These are phyloP conservation scores for Berkeleyomyces basicola DNA, from an alignment of 2,329 filamentous ascomycete species.

Conservation along the genomic window DNA sequence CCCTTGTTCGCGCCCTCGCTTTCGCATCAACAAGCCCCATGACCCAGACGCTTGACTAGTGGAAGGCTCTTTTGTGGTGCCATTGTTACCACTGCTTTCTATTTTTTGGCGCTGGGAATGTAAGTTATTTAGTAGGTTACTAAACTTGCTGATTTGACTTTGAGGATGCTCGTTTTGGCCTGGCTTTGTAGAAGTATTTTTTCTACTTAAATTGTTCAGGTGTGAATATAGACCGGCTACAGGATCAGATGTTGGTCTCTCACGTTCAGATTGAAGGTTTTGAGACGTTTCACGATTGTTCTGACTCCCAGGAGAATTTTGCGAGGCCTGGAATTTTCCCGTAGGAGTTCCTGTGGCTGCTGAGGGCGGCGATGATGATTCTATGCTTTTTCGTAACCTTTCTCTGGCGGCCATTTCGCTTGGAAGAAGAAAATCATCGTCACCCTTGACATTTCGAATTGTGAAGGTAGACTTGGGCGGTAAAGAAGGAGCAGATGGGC, in stretches of 20 bases:
- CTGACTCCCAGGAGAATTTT: background rate
- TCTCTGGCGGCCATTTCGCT: background rate
- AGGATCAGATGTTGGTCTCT: background rate
- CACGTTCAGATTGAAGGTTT: too few relatives aligned
- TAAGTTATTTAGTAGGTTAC: conserved; percentile 4
- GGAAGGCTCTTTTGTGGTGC: background rate
- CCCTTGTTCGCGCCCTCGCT: background rate
- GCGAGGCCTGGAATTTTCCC: background rate
- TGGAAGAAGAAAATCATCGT: conserved; percentile 7
- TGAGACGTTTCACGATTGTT: background rate
- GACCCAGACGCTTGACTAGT: background rate
- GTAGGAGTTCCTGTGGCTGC: background rate
- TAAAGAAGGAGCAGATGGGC: background rate
- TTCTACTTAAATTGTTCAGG: background rate
- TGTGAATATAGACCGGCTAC: background rate
- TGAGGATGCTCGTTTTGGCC: background rate
- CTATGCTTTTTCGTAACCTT: background rate
- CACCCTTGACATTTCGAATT: conserved; percentile 2
- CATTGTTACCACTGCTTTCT: background rate
- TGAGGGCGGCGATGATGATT: background rate
- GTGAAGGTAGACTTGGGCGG: background rate
- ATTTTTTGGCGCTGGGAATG: conserved; percentile 6
- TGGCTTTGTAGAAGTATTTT: background rate
- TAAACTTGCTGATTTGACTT: conserved; percentile 7
- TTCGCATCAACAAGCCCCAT: conserved; percentile 9